Base-by-base conservation (phyloP, 768 basidiomycete species). In the Hygrocybe coccinea region DNA sequence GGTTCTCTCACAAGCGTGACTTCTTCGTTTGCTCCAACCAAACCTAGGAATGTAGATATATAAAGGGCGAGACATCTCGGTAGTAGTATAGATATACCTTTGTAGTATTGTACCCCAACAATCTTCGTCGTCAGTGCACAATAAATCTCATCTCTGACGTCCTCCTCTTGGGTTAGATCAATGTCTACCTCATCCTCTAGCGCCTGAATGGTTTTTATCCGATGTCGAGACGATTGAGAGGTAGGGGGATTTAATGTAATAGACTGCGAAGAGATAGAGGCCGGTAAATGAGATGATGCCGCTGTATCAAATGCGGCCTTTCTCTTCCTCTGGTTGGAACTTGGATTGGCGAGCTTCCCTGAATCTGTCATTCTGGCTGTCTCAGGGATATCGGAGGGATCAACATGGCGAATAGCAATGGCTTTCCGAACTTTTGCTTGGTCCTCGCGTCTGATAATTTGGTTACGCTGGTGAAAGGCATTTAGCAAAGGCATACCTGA, bases 81-180 rank as follows among this genome's bases (percentile, higher is more conserved):
- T 17, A 59, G 39, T 6, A 24, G 44, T 41, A 22, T 15, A 43
- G 17, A 60, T 68, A 1, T 34, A 82, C 87, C 87, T 65, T 74
- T 74, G 64, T 94, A 94, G 63, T 94, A 91, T 64, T 91, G 89
- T 12, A 94, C 74, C 0, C 92, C 92, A 0, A 94, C 92, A 9
- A 91, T 81, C 46, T 79, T 84, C 0, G 86, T 79, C 2, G 67
- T 67, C 63, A 84, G 50, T 12, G 70, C 74, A 41, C 83, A 79
- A 64, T 87, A 90, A 19, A 90, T 67, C 67, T 93, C 90, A 56
- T 92, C 89, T 15, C 57, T 65, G 5, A 59, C 56, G 36, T 87
- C 85, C 39, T 80, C 74, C 50, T 78, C 80, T 0, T 59, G 54
- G 3, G 67, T 72, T 11, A 76, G 72, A 36, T 82, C 79, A 1